phyloP scores from a whole-genome alignment of 2,329 filamentous ascomycete species.

The Diaporthe caulivora region DNA sequence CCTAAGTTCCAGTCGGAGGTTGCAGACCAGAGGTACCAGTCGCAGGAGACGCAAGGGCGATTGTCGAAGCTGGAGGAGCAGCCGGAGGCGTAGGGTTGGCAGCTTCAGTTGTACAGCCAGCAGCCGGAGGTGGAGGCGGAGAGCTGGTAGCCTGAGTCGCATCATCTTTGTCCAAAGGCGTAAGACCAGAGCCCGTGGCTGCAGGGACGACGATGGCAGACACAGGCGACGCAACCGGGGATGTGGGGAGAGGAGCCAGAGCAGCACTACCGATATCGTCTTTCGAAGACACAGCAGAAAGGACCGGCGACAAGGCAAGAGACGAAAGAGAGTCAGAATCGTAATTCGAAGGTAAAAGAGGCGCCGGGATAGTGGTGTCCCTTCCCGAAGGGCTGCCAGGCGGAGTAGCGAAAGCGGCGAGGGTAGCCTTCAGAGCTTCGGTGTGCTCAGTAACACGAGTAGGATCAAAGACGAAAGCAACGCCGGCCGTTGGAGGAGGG shows the following conservation, averaged over 20 bases:
- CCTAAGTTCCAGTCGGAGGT: constrained; percentile 8
- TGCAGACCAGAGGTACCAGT: background rate
- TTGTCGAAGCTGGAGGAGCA: background rate
- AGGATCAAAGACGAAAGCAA: no score
- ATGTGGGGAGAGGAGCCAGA: background rate
- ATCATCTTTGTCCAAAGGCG: no score
- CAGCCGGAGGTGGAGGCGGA: no score
- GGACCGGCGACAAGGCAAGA: no score
- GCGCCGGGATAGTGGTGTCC: no score
- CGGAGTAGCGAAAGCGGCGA: no score
- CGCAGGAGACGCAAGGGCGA: background rate
- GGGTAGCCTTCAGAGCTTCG: no score
- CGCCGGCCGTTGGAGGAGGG: background rate
- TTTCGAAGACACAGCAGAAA: background rate
- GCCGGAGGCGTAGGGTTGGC: background rate
- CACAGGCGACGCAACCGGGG: background rate
- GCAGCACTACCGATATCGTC: background rate
- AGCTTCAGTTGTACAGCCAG: background rate
- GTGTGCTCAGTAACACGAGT: no score
- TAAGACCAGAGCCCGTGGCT: background rate
- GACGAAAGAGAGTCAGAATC: no score
- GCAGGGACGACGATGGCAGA: background rate
- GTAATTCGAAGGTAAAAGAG: no score
- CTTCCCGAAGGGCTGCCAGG: no score
- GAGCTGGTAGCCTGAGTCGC: no score